These are phyloP conservation scores for Anisodus acutangulus DNA, from an alignment of 257 asterid species.

Conservation along the genomic window DNA sequence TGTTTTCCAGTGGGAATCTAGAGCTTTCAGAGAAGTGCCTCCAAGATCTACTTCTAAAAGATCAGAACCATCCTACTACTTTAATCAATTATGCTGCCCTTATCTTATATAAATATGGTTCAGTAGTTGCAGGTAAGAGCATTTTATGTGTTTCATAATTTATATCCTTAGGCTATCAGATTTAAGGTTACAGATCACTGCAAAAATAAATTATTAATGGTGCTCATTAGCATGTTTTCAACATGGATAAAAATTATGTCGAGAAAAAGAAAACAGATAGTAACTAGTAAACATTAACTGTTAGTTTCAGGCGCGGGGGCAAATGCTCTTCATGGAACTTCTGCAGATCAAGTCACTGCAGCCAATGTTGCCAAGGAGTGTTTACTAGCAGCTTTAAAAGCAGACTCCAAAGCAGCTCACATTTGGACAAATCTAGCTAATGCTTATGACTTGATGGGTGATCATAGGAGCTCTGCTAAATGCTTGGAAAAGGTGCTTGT, in stretches of 20 bases:
- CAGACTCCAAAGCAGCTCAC: slow-evolving; percentile 89
- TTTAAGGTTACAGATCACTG: slow-evolving; percentile 10
- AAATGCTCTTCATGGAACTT: slow-evolving; percentile 55
- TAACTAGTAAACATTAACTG: neutral
- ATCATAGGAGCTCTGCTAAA: slow-evolving; percentile 77
- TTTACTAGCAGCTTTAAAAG: slow-evolving; percentile 80
- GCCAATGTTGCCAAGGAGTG: slow-evolving; percentile 86
- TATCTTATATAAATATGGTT: slow-evolving; percentile 79
- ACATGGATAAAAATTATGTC: neutral
- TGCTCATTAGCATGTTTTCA: slow-evolving; percentile 16
- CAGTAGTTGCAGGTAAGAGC: slow-evolving; percentile 70
- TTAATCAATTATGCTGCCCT: slow-evolving; percentile 85
- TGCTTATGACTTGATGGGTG: slow-evolving; percentile 86
- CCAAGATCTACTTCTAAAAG: slow-evolving; percentile 80
- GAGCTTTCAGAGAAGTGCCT: slow-evolving; percentile 87
- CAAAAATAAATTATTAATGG: neutral
- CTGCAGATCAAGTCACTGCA: slow-evolving; percentile 59
- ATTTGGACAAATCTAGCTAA: slow-evolving; percentile 90
- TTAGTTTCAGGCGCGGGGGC: slow-evolving; percentile 78
- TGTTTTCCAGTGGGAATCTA: slow-evolving; percentile 68
- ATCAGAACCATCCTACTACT: slow-evolving; percentile 93
- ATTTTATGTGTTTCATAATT: neutral
- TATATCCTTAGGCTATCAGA: neutral
- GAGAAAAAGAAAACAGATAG: neutral
- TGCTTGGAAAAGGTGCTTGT: slow-evolving; percentile 82